Evolutionary conservation across 1,139 yeast genomes (phyloP).

Genomic region (Lodderomyces beijingensis): DNA sequence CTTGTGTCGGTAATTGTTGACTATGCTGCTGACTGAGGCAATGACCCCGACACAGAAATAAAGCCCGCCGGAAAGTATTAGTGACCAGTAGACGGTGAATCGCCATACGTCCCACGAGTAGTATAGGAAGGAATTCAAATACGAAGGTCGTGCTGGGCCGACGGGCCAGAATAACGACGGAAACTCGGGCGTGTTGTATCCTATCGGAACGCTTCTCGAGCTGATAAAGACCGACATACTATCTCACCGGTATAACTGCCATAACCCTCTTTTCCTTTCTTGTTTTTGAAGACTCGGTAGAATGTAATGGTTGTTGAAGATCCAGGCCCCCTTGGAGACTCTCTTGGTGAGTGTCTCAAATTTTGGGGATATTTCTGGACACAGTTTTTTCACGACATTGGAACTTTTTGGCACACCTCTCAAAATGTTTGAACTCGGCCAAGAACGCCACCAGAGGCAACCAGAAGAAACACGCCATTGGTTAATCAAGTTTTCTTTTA

Average conservation of each 20-base stretch:
- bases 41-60: slow-evolving; percentile 63
- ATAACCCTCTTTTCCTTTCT: too few relatives aligned
- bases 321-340: too few relatives aligned
- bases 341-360: too few relatives aligned
- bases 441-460: too few relatives aligned
- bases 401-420: too few relatives aligned
- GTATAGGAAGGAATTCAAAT: slow-evolving; percentile 58
- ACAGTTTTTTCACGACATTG: too few relatives aligned
- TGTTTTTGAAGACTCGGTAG: too few relatives aligned
- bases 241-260: background rate
- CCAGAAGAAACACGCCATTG: too few relatives aligned
- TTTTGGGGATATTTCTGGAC: too few relatives aligned
- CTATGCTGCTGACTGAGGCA: slow-evolving; percentile 45
- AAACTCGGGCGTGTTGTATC: slow-evolving; percentile 72
- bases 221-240: slow-evolving; percentile 27
- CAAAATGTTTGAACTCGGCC: too few relatives aligned
- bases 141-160: slow-evolving; percentile 37
- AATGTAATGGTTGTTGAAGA: too few relatives aligned
- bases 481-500: too few relatives aligned
- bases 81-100: slow-evolving; percentile 78
- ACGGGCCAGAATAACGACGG: slow-evolving; percentile 81
- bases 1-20: slow-evolving; percentile 21
- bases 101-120: slow-evolving; percentile 73
- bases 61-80: slow-evolving; percentile 61
- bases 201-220: slow-evolving; percentile 61